Conservation (phyloP, 805 yeast genomes). For the Candida adriatica region DNA sequence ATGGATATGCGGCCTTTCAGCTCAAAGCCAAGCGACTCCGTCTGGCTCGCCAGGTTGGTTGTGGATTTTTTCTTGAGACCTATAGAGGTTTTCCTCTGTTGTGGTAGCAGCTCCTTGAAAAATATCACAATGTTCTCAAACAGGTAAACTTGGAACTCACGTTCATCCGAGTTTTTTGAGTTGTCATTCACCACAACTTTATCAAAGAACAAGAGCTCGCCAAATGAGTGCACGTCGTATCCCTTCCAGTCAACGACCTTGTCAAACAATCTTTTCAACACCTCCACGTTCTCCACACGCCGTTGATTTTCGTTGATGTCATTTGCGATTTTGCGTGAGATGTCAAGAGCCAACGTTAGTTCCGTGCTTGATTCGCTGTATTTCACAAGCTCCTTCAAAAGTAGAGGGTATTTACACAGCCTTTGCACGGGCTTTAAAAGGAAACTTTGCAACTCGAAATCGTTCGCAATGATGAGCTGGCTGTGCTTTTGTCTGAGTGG, state of each 20-base stretch:
- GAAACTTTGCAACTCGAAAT: slow-evolving; percentile 83
- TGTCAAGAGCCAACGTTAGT: slow-evolving; percentile 58
- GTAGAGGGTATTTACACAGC: slow-evolving; percentile 87
- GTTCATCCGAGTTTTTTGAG: slow-evolving; percentile 49
- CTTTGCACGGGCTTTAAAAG: slow-evolving; percentile 93
- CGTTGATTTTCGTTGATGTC: slow-evolving; percentile 92
- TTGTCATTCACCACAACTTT: slow-evolving; percentile 60
- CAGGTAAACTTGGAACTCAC: slow-evolving; percentile 83
- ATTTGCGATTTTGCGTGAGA: slow-evolving; percentile 78
- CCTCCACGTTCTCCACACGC: slow-evolving; percentile 76
- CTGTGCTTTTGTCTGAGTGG: slow-evolving; percentile 47
- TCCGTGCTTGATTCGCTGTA: slow-evolving; percentile 61
- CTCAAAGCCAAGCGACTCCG: slow-evolving; percentile 38
- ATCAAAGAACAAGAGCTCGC: slow-evolving; percentile 76
- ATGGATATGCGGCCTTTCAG: slow-evolving; percentile 79
- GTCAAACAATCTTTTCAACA: slow-evolving; percentile 58
- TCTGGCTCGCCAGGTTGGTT: slow-evolving; percentile 13
- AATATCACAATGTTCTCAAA: slow-evolving; percentile 66
- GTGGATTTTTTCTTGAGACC: slow-evolving; percentile 35
- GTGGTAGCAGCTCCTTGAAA: slow-evolving; percentile 50
- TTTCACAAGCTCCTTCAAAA: slow-evolving; percentile 70
- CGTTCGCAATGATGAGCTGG: slow-evolving; percentile 64
- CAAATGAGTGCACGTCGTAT: slow-evolving; percentile 69
- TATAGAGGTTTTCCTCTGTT: slow-evolving; percentile 41
- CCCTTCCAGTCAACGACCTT: slow-evolving; percentile 92